Evolutionary conservation across 169 alveolate genomes (phyloP).

Genomic region (Cryptosporidium andersoni): DNA sequence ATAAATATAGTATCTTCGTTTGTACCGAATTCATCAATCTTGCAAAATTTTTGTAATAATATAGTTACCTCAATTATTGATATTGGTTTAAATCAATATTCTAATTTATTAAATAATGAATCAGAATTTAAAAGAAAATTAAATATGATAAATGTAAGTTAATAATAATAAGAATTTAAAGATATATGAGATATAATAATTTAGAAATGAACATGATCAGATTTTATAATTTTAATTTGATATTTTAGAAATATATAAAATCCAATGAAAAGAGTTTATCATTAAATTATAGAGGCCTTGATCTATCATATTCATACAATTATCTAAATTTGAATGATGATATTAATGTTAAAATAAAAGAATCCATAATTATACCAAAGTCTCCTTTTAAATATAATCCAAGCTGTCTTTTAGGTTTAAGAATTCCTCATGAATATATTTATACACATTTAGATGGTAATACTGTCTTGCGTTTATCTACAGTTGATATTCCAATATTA

Average conservation of each 20-base stretch:
- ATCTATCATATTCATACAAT: slow-evolving; percentile 7
- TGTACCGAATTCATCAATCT: too few relatives aligned
- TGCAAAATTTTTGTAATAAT: too few relatives aligned
- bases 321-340: not conserved
- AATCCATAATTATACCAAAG: not conserved
- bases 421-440: slow-evolving; percentile 17
- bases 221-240: not conserved
- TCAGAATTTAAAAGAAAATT: too few relatives aligned
- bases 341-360: not conserved
- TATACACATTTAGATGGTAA: not conserved
- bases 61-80: not conserved
- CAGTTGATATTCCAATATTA: slow-evolving; percentile 7
- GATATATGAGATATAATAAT: not conserved
- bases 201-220: not conserved
- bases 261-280: not conserved
- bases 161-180: too few relatives aligned
- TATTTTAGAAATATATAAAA: slow-evolving; percentile 1
- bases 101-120: too few relatives aligned
- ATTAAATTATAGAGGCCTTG: slow-evolving; percentile 4
- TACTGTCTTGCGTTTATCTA: not conserved
- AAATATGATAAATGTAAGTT: too few relatives aligned
- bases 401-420: not conserved
- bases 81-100: not conserved
- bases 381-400: slow-evolving; percentile 3
- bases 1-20: not conserved